Conservation (phyloP, 1,139 yeast genomes). For the Meyerozyma athensensis region DNA sequence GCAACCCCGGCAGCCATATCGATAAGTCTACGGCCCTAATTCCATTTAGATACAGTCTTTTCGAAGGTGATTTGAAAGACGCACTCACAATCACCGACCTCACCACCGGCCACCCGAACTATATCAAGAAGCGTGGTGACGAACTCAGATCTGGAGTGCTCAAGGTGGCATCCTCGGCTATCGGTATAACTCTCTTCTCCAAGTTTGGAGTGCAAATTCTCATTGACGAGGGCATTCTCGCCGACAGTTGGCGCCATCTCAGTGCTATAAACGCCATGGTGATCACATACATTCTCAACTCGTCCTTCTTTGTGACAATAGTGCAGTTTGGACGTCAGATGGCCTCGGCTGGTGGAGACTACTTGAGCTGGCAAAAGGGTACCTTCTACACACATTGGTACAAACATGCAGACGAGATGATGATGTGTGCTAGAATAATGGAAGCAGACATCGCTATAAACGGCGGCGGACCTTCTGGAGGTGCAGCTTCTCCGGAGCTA, state of each 20-base stretch:
- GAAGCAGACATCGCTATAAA: slow-evolving; percentile 58
- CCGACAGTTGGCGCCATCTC: slow-evolving; percentile 37
- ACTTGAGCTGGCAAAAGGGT: slow-evolving; percentile 60
- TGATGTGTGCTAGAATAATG: slow-evolving; percentile 60
- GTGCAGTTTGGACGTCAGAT: slow-evolving; percentile 53
- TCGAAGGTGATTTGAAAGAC: slow-evolving; percentile 52
- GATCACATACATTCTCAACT: slow-evolving; percentile 57
- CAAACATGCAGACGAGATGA: slow-evolving; percentile 63
- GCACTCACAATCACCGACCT: slow-evolving; percentile 57
- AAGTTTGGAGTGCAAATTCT: slow-evolving; percentile 35
- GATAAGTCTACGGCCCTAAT: slow-evolving; percentile 48
- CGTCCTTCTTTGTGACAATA: slow-evolving; percentile 55
- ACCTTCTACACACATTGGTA: slow-evolving; percentile 64
- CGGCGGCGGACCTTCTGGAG: slow-evolving; percentile 36
- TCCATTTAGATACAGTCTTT: slow-evolving; percentile 57
- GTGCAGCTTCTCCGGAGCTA: slow-evolving; percentile 31
- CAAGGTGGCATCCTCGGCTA: slow-evolving; percentile 28
- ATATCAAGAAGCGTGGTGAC: slow-evolving; percentile 29
- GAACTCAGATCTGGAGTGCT: slow-evolving; percentile 26
- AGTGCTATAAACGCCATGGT: slow-evolving; percentile 58
- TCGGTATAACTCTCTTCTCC: slow-evolving; percentile 32
- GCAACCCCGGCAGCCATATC: slow-evolving; percentile 30
- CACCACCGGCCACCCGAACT: slow-evolving; percentile 57
- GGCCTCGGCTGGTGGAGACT: slow-evolving; percentile 47
- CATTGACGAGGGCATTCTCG: slow-evolving; percentile 29